phyloP scores from a whole-genome alignment of 768 basidiomycete species.

The Collybia mongolica region DNA sequence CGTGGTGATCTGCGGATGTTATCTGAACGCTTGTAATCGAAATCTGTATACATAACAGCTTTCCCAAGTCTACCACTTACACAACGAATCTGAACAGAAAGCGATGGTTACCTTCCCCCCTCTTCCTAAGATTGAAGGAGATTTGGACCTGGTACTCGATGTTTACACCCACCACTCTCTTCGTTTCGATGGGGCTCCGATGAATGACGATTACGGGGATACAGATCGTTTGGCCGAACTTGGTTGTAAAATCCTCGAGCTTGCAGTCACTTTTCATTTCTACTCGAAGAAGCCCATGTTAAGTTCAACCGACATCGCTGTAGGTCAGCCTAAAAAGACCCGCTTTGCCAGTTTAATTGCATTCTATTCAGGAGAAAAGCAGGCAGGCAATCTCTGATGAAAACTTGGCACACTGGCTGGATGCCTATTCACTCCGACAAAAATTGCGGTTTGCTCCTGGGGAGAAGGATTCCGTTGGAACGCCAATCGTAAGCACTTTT shows the following conservation, averaged over 20 bases:
- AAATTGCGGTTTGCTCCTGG: slow-evolving; percentile 50
- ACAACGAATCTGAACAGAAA: not conserved
- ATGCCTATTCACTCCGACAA: slow-evolving; percentile 47
- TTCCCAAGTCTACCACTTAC: not conserved
- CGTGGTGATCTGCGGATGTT: not conserved
- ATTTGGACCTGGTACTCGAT: slow-evolving; percentile 53
- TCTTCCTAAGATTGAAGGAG: slow-evolving; percentile 56
- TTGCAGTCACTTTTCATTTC: slow-evolving; percentile 49
- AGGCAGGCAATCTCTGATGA: slow-evolving; percentile 31
- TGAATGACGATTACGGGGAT: slow-evolving; percentile 54
- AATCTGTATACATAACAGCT: not conserved
- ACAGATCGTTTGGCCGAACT: slow-evolving; percentile 58
- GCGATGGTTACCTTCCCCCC: slow-evolving; percentile 35
- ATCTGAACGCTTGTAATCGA: not conserved
- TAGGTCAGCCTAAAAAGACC: slow-evolving; percentile 22
- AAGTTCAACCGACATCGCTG: slow-evolving; percentile 39
- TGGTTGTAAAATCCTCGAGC: slow-evolving; percentile 50
- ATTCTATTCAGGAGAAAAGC: slow-evolving; percentile 21
- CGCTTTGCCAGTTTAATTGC: no score
- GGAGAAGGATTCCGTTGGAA: slow-evolving; percentile 31
- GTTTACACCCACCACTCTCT: slow-evolving; percentile 52
- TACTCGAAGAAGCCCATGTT: slow-evolving; percentile 46
- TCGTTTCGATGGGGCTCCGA: slow-evolving; percentile 18
- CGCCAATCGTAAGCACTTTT: slow-evolving; percentile 15
- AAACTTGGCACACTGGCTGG: slow-evolving; percentile 48